phyloP scores from a whole-genome alignment of 139 green algal species.

The Zygnema cylindricum region DNA sequence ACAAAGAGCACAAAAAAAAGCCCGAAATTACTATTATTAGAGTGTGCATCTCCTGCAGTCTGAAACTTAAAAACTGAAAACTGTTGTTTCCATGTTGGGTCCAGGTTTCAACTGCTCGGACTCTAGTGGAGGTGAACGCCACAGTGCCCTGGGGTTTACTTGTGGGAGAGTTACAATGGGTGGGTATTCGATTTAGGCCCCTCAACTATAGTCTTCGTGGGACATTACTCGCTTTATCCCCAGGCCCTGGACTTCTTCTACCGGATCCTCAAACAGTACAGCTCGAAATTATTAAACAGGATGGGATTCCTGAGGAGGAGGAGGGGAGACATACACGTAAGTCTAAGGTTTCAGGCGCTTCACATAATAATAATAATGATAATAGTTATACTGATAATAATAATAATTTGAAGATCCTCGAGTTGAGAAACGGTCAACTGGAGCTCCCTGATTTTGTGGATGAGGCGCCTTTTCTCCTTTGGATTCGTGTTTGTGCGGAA shows the following conservation, averaged over 20 bases:
- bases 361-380: background rate
- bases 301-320: background rate
- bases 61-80: background rate
- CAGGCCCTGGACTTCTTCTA: slow-evolving; percentile 28
- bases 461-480: slow-evolving; percentile 33
- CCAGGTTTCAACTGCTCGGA: slow-evolving; percentile 46
- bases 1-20: slow-evolving; percentile 14
- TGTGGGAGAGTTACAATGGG: slow-evolving; percentile 49
- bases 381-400: too few species aligned
- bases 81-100: too few species aligned
- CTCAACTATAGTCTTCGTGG: slow-evolving; percentile 48
- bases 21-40: too few species aligned
- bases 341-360: background rate
- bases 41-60: slow-evolving; percentile 5
- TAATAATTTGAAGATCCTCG: background rate
- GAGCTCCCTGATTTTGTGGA: slow-evolving; percentile 31
- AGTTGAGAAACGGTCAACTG: slow-evolving; percentile 10
- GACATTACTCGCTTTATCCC: slow-evolving; percentile 17
- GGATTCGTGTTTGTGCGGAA: slow-evolving; percentile 23
- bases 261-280: slow-evolving; percentile 37
- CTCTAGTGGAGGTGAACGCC: slow-evolving; percentile 37
- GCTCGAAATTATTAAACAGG: slow-evolving; percentile 23
- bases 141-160: slow-evolving; percentile 26
- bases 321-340: slow-evolving; percentile 2
- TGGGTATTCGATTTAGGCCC: slow-evolving; percentile 39